Evolutionary conservation across 352 stramenopile species (phyloP).

Genomic region (Phytopythium kandeliae): DNA sequence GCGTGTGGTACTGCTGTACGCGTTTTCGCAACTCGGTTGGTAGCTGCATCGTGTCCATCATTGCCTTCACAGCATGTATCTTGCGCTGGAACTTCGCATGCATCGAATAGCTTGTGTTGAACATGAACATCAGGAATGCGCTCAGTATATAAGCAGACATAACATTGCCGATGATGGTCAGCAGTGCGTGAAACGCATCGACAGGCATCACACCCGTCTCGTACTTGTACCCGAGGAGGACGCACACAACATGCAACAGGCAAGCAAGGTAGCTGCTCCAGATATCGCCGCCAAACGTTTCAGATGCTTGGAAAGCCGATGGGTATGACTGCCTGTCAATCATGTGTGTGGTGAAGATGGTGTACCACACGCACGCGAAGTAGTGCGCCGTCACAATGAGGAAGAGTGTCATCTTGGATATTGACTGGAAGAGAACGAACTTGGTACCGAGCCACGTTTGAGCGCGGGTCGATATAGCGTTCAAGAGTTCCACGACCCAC

Average conservation of each 20-base stretch:
- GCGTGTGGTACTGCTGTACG: slow-evolving; percentile 34
- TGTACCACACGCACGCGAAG: slow-evolving; percentile 3
- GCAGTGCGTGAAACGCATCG: slow-evolving; percentile 1
- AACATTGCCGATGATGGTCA: neutral
- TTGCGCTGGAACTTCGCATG: slow-evolving; percentile 12
- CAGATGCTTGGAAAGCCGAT: neutral
- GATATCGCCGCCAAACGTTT: too few relatives aligned
- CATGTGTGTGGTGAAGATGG: neutral
- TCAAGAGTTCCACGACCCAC: neutral
- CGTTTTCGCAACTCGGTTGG: slow-evolving; percentile 27
- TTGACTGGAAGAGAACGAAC: neutral
- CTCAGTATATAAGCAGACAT: neutral
- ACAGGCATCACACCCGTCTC: neutral
- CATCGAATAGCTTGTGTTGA: slow-evolving; percentile 1
- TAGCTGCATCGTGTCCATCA: slow-evolving; percentile 29
- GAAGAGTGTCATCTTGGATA: neutral
- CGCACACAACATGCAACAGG: neutral
- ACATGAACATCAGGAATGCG: neutral
- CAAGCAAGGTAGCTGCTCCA: neutral
- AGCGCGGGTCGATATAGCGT: neutral
- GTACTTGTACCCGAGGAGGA: neutral
- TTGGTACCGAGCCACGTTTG: neutral
- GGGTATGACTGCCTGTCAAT: rapidly evolving
- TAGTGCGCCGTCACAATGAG: slow-evolving; percentile 1
- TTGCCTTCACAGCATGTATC: slow-evolving; percentile 16